Conservation (phyloP, 805 yeast genomes). For the Zygosaccharomyces kombuchaensis region DNA sequence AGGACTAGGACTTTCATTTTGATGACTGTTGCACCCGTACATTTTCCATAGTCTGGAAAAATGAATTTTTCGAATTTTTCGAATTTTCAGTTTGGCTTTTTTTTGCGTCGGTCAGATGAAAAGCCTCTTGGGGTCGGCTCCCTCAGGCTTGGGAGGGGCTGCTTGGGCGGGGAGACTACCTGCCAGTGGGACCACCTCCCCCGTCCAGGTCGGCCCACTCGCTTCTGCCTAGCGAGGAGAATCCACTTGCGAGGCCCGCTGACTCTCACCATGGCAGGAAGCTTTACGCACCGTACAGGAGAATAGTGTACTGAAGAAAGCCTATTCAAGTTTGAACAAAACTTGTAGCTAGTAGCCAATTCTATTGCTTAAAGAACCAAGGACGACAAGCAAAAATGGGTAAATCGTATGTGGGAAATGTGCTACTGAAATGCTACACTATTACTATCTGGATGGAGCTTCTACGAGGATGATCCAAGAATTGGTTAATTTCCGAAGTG, state of each 20-base stretch:
- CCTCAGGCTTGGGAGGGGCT: neutral
- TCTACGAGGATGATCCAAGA: neutral
- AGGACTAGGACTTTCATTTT: neutral
- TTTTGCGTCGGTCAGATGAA: conserved; percentile 1
- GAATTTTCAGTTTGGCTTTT: neutral
- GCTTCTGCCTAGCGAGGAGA: neutral
- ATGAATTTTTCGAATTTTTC: neutral
- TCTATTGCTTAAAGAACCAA: conserved; percentile 16
- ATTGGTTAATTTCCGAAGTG: neutral
- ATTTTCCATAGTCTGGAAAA: neutral
- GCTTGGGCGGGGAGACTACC: neutral
- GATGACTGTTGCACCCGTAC: conserved; percentile 6
- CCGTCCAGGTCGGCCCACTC: too few relatives aligned
- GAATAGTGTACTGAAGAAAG: neutral
- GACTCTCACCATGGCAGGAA: conserved; percentile 1
- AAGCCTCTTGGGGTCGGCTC: too few relatives aligned
- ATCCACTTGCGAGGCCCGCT: neutral
- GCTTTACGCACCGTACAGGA: neutral
- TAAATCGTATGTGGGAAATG: conserved; percentile 37
- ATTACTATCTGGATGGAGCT: neutral
- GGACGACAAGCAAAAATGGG: conserved; percentile 38
- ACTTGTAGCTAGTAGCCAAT: neutral
- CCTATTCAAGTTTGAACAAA: conserved; percentile 2
- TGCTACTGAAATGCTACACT: neutral
- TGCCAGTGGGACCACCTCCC: neutral